Evolutionary conservation across 805 yeast genomes (phyloP).

Genomic region (Wickerhamiella kazuoi): DNA sequence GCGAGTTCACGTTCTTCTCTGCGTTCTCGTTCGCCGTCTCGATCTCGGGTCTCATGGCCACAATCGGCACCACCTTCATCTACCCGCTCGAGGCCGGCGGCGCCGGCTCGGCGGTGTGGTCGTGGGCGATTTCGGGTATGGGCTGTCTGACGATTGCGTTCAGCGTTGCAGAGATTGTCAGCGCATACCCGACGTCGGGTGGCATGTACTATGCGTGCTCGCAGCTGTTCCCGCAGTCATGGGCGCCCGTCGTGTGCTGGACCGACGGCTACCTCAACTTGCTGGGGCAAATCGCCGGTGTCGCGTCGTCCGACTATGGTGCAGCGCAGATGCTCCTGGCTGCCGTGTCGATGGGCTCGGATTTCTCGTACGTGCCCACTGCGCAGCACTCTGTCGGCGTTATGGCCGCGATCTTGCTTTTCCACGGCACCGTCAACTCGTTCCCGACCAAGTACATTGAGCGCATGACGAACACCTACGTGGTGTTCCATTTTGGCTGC

Average conservation of each 20-base stretch:
- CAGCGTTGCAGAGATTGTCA: constrained; percentile 47
- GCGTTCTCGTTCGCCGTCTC: constrained; percentile 50
- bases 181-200: constrained; percentile 60
- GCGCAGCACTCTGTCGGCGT: constrained; percentile 16
- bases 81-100: constrained; percentile 38
- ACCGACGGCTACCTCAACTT: constrained; percentile 36
- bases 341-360: constrained; percentile 21
- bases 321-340: constrained; percentile 21
- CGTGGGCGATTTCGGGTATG: constrained; percentile 38
- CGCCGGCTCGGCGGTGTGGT: constrained; percentile 46
- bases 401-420: constrained; percentile 27
- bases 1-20: constrained; percentile 41
- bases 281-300: constrained; percentile 23
- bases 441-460: constrained; percentile 34
- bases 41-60: constrained; percentile 48
- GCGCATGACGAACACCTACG: constrained; percentile 33
- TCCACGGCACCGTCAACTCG: constrained; percentile 35
- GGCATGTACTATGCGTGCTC: constrained; percentile 46
- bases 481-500: constrained; percentile 32
- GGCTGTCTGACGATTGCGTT: constrained; percentile 40
- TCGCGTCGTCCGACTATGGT: constrained; percentile 21
- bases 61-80: constrained; percentile 35
- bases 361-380: constrained; percentile 19
- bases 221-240: constrained; percentile 17
- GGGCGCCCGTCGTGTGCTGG: constrained; percentile 36